Evolutionary conservation across 2,329 filamentous ascomycete genomes (phyloP).

Genomic region (Parafenestella ontariensis): DNA sequence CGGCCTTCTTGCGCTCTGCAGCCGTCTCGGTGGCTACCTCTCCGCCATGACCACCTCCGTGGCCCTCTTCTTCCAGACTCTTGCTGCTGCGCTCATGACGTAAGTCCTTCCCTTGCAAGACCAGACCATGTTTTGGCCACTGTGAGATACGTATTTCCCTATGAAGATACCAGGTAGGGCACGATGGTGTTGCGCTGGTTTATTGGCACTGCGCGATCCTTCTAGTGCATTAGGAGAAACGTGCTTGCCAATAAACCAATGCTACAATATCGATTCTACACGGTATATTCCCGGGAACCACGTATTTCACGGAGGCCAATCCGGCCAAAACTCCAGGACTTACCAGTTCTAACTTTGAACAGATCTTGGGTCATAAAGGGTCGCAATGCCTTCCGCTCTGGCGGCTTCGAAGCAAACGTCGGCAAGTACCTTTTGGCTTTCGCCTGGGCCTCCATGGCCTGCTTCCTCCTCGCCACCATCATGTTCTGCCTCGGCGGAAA

Average conservation of each 20-base stretch:
- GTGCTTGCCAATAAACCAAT: too few species aligned
- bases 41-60: slow-evolving; percentile 64
- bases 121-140: too few species aligned
- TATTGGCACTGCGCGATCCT: too few species aligned
- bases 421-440: slow-evolving; percentile 77
- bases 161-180: too few species aligned
- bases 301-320: too few species aligned
- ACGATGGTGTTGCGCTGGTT: too few species aligned
- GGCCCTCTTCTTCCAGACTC: slow-evolving; percentile 72
- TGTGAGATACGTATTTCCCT: too few species aligned
- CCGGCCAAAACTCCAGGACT: slow-evolving; percentile 4
- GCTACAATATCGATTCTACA: too few species aligned
- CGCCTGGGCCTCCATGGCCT: slow-evolving; percentile 74
- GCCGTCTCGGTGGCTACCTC: slow-evolving; percentile 73
- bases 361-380: slow-evolving; percentile 74
- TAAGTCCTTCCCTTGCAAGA: slow-evolving; percentile 56
- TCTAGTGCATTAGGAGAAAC: too few species aligned
- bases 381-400: slow-evolving; percentile 68
- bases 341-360: slow-evolving; percentile 10
- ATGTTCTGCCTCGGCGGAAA: slow-evolving; percentile 70
- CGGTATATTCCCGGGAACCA: too few species aligned
- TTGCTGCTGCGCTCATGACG: slow-evolving; percentile 78
- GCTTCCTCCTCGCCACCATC: slow-evolving; percentile 69
- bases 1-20: slow-evolving; percentile 73
- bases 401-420: slow-evolving; percentile 64